Evolutionary conservation across 805 yeast genomes (phyloP).

Genomic region (Starmerella bombicola): DNA sequence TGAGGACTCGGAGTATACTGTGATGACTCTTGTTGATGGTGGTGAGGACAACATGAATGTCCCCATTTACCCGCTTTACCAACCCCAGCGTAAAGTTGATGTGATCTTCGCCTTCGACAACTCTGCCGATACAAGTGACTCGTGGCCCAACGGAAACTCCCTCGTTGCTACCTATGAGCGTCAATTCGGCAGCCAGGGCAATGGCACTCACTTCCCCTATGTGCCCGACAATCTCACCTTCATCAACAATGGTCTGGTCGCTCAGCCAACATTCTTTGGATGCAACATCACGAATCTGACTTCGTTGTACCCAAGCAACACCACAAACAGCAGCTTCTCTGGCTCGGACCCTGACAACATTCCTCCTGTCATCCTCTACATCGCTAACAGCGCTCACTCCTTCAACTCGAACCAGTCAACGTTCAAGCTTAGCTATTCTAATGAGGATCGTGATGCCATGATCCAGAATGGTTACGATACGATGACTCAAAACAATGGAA

Average conservation of each 20-base stretch:
- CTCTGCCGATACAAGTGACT: slow-evolving; percentile 27
- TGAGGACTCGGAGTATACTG: slow-evolving; percentile 26
- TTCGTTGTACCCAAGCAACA: slow-evolving; percentile 43
- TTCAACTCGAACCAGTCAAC: slow-evolving; percentile 61
- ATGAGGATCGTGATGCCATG: slow-evolving; percentile 46
- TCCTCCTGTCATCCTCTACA: slow-evolving; percentile 69
- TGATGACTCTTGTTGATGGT: slow-evolving; percentile 54
- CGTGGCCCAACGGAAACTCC: slow-evolving; percentile 32
- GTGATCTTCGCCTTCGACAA: slow-evolving; percentile 42
- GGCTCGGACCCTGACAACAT: slow-evolving; percentile 14
- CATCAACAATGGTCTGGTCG: slow-evolving; percentile 33
- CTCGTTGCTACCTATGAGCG: slow-evolving; percentile 25
- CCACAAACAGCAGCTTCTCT: slow-evolving; percentile 3
- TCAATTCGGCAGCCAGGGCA: slow-evolving; percentile 23
- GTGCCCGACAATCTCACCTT: slow-evolving; percentile 35
- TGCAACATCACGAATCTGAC: slow-evolving; percentile 48
- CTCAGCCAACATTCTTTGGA: slow-evolving; percentile 67
- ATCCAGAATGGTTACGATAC: slow-evolving; percentile 68
- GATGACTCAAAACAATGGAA: slow-evolving; percentile 54
- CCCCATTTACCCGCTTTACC: slow-evolving; percentile 54
- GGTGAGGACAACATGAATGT: slow-evolving; percentile 68
- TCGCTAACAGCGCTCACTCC: slow-evolving; percentile 59
- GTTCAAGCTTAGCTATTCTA: slow-evolving; percentile 49
- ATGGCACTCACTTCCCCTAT: slow-evolving; percentile 24
- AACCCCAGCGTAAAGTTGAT: slow-evolving; percentile 49